phyloP scores from a whole-genome alignment of 331 rosid genomes.

The Dryas integrifolia region DNA sequence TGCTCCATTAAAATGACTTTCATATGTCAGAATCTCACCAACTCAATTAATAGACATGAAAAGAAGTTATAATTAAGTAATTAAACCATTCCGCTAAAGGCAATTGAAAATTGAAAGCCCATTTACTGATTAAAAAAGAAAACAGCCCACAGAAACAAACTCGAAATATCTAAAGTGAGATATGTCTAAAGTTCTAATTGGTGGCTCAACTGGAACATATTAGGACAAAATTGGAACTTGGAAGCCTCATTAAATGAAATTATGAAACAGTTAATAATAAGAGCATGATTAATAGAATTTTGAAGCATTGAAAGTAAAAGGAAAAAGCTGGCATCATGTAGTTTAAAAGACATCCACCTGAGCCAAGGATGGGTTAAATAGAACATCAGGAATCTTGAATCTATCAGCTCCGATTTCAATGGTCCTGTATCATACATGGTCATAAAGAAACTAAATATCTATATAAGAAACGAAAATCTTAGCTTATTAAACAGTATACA shows the following conservation, averaged over 20 bases:
- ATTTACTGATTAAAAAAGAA: background rate
- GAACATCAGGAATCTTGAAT: constrained; percentile 95
- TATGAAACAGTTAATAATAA: background rate
- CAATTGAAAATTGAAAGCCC: background rate
- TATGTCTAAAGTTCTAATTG: background rate
- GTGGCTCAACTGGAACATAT: background rate
- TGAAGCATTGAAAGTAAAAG: constrained; percentile 7
- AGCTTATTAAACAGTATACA: constrained; percentile 1
- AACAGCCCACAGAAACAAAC: background rate
- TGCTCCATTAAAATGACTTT: background rate
- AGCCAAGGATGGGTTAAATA: constrained; percentile 79
- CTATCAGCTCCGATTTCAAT: constrained; percentile 96
- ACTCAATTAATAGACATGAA: background rate
- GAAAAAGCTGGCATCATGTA: constrained; percentile 12
- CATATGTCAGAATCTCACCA: background rate
- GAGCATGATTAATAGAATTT: background rate
- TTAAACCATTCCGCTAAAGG: background rate
- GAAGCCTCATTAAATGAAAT: background rate
- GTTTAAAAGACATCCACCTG: constrained; percentile 54
- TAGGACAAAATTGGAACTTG: background rate
- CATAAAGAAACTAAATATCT: constrained; percentile 1
- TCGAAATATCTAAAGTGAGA: background rate
- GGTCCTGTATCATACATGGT: constrained; percentile 50
- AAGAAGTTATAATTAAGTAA: background rate
- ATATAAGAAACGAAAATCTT: constrained; percentile 13